A percentile compares a stretch with the other conserved stretches of the same genome.
Conservation (phyloP, 1,284 basidiomycete species). For the Leccinum ambiguum region DNA sequence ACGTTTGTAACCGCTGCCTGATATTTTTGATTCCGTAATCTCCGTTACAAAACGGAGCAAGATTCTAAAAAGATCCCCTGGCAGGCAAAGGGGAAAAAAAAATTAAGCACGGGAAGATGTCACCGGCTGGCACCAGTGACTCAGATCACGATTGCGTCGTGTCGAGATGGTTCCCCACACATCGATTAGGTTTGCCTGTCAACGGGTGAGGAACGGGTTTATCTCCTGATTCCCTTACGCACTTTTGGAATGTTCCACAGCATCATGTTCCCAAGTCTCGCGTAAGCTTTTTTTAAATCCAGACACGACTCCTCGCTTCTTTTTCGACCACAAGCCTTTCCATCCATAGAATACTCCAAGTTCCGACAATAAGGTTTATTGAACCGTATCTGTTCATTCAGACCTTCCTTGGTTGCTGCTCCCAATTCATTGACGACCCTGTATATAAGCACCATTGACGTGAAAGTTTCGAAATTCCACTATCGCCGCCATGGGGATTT, state of each 20-base stretch:
- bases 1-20: conserved; percentile 27
- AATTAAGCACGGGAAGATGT: conserved; percentile 12
- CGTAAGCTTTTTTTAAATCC: conserved; percentile 2
- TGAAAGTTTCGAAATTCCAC: conserved; percentile 19
- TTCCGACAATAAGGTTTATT: conserved; percentile 14
- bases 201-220: conserved; percentile 9
- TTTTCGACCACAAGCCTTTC: not conserved
- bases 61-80: conserved; percentile 16
- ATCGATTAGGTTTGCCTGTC: conserved; percentile 14
- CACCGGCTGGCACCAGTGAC: conserved; percentile 3
- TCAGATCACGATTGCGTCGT: conserved; percentile 6
- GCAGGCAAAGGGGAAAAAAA: conserved; percentile 1
- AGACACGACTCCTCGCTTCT: not conserved
- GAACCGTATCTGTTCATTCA: conserved; percentile 12
- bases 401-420: conserved; percentile 12
- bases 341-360: conserved; percentile 4
- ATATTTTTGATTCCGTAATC: conserved; percentile 33
- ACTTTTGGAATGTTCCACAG: not conserved
- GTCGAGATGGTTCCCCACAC: conserved; percentile 17
- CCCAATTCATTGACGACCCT: conserved; percentile 27
- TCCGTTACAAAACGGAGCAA: conserved; percentile 27
- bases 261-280: conserved; percentile 14
- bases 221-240: conserved; percentile 14
- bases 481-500: conserved; percentile 32
- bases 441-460: conserved; percentile 8